Conservation (phyloP, 192 early-diverging fungal species). For the Coemansia sp. region DNA sequence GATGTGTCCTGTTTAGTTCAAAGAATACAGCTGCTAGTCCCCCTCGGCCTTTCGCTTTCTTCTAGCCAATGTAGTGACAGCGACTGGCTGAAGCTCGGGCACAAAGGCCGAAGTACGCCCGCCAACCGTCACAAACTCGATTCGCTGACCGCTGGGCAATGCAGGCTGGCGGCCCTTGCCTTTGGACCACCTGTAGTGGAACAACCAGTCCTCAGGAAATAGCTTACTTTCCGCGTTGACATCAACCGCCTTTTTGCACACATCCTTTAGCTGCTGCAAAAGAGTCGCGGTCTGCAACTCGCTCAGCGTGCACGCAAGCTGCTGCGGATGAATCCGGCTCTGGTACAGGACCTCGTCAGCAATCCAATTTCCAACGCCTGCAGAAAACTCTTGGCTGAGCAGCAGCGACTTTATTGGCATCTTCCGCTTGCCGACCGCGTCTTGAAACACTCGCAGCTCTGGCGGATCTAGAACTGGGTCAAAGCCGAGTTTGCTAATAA, state of each 20-base stretch:
- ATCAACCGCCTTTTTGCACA: constrained; percentile 57
- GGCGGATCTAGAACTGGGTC: constrained; percentile 69
- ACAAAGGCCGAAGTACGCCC: constrained; percentile 38
- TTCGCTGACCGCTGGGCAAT: constrained; percentile 57
- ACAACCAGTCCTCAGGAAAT: constrained; percentile 75
- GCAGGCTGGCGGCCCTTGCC: constrained; percentile 35
- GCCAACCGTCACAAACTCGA: constrained; percentile 69
- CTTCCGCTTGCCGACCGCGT: constrained; percentile 31
- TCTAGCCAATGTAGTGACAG: no score
- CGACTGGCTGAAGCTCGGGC: constrained; percentile 21
- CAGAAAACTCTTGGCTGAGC: constrained; percentile 71
- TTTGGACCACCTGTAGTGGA: constrained; percentile 75
- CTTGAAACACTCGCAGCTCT: constrained; percentile 44
- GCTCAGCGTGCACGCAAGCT: constrained; percentile 51
- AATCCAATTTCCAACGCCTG: constrained; percentile 86
- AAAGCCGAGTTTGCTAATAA: constrained; percentile 69
- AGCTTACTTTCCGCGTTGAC: constrained; percentile 64
- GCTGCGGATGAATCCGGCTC: constrained; percentile 66
- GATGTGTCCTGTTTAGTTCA: not conserved
- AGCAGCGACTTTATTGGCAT: constrained; percentile 71
- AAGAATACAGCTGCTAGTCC: not conserved
- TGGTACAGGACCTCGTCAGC: constrained; percentile 82
- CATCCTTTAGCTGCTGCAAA: constrained; percentile 46
- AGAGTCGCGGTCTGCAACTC: constrained; percentile 50
- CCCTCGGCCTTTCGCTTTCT: not conserved